These are phyloP conservation scores for Amanita molliuscula DNA, from an alignment of 768 basidiomycete species.

Conservation along the genomic window DNA sequence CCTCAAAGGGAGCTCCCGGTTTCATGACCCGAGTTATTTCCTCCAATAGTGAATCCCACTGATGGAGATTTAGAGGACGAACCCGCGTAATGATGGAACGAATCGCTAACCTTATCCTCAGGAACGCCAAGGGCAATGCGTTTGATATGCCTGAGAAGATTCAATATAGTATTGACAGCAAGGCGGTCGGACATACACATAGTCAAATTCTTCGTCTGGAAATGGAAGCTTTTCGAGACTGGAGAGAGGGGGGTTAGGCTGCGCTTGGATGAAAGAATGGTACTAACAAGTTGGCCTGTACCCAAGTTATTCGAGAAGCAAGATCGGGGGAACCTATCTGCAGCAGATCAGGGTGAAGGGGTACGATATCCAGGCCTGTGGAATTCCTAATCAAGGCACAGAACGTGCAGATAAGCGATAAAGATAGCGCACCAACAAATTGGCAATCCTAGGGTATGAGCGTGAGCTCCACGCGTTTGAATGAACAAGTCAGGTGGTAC, in stretches of 20 bases:
- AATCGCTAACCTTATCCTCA: conserved; percentile 49
- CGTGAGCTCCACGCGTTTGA: neutral
- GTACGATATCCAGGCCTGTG: conserved; percentile 59
- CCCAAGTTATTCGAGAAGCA: conserved; percentile 56
- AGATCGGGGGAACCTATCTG: conserved; percentile 48
- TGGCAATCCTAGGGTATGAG: conserved; percentile 34
- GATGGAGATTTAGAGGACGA: neutral
- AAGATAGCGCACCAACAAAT: conserved; percentile 46
- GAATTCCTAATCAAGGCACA: neutral
- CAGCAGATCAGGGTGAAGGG: conserved; percentile 59
- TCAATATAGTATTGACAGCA: conserved; percentile 2
- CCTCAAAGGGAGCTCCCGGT: conserved; percentile 65
- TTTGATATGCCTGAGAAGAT: conserved; percentile 45
- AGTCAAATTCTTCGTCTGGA: conserved; percentile 64
- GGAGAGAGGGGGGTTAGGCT: conserved; percentile 5
- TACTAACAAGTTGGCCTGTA: conserved; percentile 62
- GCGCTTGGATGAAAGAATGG: neutral
- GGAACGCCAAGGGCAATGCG: conserved; percentile 68
- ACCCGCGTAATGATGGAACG: neutral
- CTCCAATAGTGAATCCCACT: conserved; percentile 66
- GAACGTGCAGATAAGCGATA: neutral
- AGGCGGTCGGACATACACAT: conserved; percentile 39
- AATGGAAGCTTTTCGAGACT: conserved; percentile 67
- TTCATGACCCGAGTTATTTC: conserved; percentile 66
- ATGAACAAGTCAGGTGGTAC: conserved; percentile 17